phyloP scores from a whole-genome alignment of 2,329 filamentous ascomycete genomes.

The Ceratocystis huliohia region DNA sequence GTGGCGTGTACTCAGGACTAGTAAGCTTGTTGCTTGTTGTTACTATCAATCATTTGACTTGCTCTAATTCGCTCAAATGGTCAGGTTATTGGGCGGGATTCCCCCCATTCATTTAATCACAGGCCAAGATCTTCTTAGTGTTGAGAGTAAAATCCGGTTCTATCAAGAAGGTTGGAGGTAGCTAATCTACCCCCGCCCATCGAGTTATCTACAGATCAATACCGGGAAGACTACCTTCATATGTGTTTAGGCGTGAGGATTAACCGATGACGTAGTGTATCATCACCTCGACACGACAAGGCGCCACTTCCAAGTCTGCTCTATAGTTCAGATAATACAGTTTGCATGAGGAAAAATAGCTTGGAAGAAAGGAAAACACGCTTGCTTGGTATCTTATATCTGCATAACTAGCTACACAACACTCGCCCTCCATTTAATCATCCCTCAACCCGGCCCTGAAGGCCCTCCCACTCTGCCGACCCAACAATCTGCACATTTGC shows the following conservation, averaged over 20 bases:
- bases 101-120: background rate
- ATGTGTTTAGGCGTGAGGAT: too few species aligned
- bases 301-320: background rate
- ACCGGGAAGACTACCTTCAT: too few species aligned
- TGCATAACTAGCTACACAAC: constrained; percentile 17
- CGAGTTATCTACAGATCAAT: too few species aligned
- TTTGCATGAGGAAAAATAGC: too few species aligned
- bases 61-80: background rate
- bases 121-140: background rate
- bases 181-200: background rate
- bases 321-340: too few species aligned
- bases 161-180: background rate
- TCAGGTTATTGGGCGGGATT: background rate
- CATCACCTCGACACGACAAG: background rate
- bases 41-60: background rate
- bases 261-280: background rate
- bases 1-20: background rate
- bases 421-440: background rate
- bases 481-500: constrained; percentile 40
- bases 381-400: constrained; percentile 15
- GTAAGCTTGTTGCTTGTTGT: background rate
- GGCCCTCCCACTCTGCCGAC: constrained; percentile 42
- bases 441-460: constrained; percentile 34
- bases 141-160: background rate
- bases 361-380: background rate